Conservation (phyloP, 768 basidiomycete species). For the Royoungia palumana region DNA sequence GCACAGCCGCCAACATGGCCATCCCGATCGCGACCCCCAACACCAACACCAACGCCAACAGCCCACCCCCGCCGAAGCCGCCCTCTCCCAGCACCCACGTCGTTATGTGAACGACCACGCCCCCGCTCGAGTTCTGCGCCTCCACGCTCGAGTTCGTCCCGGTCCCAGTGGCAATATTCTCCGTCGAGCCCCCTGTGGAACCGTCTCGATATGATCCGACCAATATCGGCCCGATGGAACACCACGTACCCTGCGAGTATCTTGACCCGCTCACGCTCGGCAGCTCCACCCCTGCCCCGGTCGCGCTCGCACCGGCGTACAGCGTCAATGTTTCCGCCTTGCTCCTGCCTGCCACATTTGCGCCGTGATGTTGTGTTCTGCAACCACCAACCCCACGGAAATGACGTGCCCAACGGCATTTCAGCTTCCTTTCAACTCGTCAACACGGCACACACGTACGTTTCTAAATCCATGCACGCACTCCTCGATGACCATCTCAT, state of each 20-base stretch:
- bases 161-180: background rate
- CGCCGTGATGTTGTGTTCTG: conserved; percentile 7
- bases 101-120: conserved; percentile 12
- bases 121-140: background rate
- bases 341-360: background rate
- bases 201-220: conserved; percentile 5
- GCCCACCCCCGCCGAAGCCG: conserved; percentile 60
- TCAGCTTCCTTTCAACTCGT: background rate
- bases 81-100: conserved; percentile 1
- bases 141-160: background rate
- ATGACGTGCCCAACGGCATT: conserved; percentile 1
- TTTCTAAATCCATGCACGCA: background rate
- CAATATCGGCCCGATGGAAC: background rate
- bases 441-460: conserved; percentile 11
- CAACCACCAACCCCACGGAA: background rate
- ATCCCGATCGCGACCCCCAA: conserved; percentile 49
- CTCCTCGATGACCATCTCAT: conserved; percentile 3
- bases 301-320: background rate
- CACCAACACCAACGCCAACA: conserved; percentile 50
- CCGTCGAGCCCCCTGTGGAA: conserved; percentile 2
- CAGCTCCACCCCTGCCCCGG: too few species aligned
- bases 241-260: conserved; percentile 10
- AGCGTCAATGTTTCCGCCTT: background rate
- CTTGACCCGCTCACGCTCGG: conserved; percentile 1
- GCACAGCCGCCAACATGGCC: conserved; percentile 58